Evolutionary conservation across 2,329 filamentous ascomycete species (phyloP), one percentile per base, ranked within the genome.

Genomic region (Pyrenophora tritici-repentis): DNA sequence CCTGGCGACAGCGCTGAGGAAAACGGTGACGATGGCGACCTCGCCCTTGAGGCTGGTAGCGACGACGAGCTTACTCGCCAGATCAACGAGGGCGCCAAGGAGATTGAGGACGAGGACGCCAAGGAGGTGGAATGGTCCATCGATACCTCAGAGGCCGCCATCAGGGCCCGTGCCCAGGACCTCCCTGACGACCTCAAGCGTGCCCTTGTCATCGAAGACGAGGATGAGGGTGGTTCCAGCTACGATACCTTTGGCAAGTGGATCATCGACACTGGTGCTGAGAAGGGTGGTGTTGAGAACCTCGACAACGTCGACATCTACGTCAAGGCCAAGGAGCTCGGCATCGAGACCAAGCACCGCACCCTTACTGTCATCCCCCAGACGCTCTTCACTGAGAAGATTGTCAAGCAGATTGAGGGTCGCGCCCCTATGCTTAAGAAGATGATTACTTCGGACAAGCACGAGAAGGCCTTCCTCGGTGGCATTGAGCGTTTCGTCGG

Each of bases 181-280:
- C 88, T 99, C 43, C 91, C 94, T n/a, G 87, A 87, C 62, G 94
- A 97, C 72, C 88, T 99, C 73, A 96, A 97, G 84, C 87, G 90
- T 72, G 89, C 91, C 72, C 86, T 97, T 61, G 90, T 89, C 67
- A 83, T 96, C 53, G 89, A 89, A 50, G 91, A 87, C 10, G 90
- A 87, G 8, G 87, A 95, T 50, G 90, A 86, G 59, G 91, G 92
- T 70, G 86, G 83, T 60, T 84, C 83, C 76, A 92, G 85, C 72
- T 99, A 97, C 73, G 92, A 97, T 72, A 85, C 90, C 65, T 86
- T 99, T 59, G 94, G 92, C 71, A 90, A 88, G 77, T 99, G 94
- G 94, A 90, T 99, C 68, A 83, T 90, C 69, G 82, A 92, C 71
- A 86, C 87, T 50, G 81, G 85, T 52, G 83, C 85, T 59, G 86